A percentile compares a stretch with the other conserved stretches of the same genome.
phyloP scores from a whole-genome alignment of 75 land plant species.

The Ceratopteris richardii region DNA sequence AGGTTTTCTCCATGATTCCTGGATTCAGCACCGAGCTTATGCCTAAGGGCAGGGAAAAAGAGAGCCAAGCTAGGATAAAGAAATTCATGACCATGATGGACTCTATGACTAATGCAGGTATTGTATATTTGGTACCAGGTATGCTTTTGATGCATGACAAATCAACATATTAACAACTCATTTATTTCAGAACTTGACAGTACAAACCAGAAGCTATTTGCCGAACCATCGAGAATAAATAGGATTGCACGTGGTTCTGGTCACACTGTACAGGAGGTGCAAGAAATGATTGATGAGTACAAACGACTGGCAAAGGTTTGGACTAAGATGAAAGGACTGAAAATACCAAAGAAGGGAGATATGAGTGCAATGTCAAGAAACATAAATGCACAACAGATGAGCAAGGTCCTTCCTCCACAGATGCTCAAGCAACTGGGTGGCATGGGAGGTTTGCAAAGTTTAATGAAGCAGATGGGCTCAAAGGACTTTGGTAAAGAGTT shows the following conservation, averaged over 20 bases:
- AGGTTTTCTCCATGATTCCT: constrained; percentile 99
- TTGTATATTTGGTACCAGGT: too few species aligned
- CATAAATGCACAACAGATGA: constrained; percentile 98
- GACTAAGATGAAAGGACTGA: constrained; percentile 98
- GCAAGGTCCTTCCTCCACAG: constrained; percentile 88
- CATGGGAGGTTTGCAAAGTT: constrained; percentile 75
- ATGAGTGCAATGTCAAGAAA: constrained; percentile 92
- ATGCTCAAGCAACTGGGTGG: constrained; percentile 96
- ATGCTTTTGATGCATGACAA: too few species aligned
- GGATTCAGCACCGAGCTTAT: constrained; percentile 79
- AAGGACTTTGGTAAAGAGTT: constrained; percentile 75
- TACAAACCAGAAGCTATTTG: constrained; percentile 79
- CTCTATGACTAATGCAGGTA: constrained; percentile 92
- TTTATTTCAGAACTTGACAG: constrained; percentile 76
- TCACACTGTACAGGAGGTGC: constrained; percentile 50
- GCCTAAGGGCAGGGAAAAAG: constrained; percentile 92
- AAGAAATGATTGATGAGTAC: constrained; percentile 89
- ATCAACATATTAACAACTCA: too few species aligned
- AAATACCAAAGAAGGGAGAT: constrained; percentile 96
- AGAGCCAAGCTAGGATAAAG: constrained; percentile 85
- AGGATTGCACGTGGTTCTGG: constrained; percentile 91
- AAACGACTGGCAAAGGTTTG: constrained; percentile 92
- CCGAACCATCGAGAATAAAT: constrained; percentile 61
- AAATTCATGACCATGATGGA: constrained; percentile 98
- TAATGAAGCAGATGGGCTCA: constrained; percentile 90